Conservation (phyloP, 2,329 filamentous ascomycete genomes). For the Geosmithia flava region DNA sequence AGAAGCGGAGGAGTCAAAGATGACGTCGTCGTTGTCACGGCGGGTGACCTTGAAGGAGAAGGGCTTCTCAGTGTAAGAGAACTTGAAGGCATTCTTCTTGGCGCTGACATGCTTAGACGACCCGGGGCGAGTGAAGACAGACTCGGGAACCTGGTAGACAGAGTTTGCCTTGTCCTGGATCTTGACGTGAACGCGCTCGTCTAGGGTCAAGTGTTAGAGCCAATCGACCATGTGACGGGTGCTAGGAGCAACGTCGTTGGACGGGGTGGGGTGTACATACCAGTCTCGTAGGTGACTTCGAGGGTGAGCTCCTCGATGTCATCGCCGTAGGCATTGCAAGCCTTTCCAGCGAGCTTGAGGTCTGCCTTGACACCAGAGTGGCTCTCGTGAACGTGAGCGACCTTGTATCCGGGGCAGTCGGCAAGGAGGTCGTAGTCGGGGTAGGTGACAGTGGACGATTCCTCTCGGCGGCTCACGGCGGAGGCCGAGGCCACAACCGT, state of each 20-base stretch:
- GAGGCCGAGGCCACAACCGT: not conserved
- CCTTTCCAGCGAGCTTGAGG: conserved; percentile 53
- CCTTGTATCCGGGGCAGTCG: conserved; percentile 57
- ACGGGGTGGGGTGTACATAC: conserved; percentile 6
- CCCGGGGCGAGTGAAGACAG: conserved; percentile 45
- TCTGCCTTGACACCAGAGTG: conserved; percentile 52
- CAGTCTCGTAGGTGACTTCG: conserved; percentile 34
- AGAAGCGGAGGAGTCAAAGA: conserved; percentile 60
- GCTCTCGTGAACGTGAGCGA: conserved; percentile 43
- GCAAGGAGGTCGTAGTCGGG: conserved; percentile 7
- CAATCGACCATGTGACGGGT: not conserved
- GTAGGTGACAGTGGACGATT: not conserved
- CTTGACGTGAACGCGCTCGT: conserved; percentile 59
- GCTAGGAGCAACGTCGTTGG: not conserved
- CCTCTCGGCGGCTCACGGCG: not conserved
- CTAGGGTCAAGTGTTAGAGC: conserved; percentile 18
- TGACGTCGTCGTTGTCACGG: conserved; percentile 25
- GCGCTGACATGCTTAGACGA: conserved; percentile 6
- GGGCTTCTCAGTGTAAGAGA: conserved; percentile 31
- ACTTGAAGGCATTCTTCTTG: conserved; percentile 30
- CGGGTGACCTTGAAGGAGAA: conserved; percentile 54
- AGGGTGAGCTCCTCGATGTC: conserved; percentile 58
- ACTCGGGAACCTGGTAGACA: conserved; percentile 64
- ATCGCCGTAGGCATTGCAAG: conserved; percentile 68
- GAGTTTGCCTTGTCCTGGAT: conserved; percentile 58